These are phyloP conservation scores for Plenodomus tracheiphilus DNA, from an alignment of 2,329 filamentous ascomycete genomes.

Conservation along the genomic window DNA sequence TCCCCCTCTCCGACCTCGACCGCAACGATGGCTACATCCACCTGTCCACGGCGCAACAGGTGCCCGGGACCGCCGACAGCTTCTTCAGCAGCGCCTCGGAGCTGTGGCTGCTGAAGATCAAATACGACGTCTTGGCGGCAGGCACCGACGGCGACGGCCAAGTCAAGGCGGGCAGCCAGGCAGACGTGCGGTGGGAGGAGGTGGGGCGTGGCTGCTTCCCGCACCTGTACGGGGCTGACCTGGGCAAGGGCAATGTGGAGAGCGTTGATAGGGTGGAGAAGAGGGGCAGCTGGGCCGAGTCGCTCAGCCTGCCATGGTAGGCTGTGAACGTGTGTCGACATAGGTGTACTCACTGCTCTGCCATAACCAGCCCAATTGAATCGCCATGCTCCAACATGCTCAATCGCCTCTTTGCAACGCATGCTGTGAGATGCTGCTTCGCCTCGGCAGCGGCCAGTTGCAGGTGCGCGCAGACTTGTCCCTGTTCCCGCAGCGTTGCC, in stretches of 20 bases:
- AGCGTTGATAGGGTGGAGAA: conserved; percentile 53
- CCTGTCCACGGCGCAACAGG: conserved; percentile 60
- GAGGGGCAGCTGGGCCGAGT: conserved; percentile 54
- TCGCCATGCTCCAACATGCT: too few relatives aligned
- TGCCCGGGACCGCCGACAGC: conserved; percentile 37
- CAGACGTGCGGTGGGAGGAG: conserved; percentile 58
- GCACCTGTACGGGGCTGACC: conserved; percentile 61
- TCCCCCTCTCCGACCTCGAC: conserved; percentile 64
- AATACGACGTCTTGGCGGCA: conserved; percentile 48
- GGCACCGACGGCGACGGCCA: conserved; percentile 34
- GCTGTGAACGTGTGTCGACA: not conserved
- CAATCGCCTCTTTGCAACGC: too few relatives aligned
- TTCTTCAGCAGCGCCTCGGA: conserved; percentile 39
- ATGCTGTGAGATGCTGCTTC: too few relatives aligned
- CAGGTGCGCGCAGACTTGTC: too few relatives aligned
- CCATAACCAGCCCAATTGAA: too few relatives aligned
- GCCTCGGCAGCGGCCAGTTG: too few relatives aligned
- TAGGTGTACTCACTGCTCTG: too few relatives aligned
- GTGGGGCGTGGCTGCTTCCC: conserved; percentile 55
- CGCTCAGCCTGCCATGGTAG: conserved; percentile 35
- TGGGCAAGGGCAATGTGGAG: conserved; percentile 58
- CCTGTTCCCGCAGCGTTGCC: too few relatives aligned
- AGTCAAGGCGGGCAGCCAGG: conserved; percentile 24
- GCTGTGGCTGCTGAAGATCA: conserved; percentile 60
- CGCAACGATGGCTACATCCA: conserved; percentile 65